Conservation (phyloP, 2,329 filamentous ascomycete species). For the Penicillium capsulatum region DNA sequence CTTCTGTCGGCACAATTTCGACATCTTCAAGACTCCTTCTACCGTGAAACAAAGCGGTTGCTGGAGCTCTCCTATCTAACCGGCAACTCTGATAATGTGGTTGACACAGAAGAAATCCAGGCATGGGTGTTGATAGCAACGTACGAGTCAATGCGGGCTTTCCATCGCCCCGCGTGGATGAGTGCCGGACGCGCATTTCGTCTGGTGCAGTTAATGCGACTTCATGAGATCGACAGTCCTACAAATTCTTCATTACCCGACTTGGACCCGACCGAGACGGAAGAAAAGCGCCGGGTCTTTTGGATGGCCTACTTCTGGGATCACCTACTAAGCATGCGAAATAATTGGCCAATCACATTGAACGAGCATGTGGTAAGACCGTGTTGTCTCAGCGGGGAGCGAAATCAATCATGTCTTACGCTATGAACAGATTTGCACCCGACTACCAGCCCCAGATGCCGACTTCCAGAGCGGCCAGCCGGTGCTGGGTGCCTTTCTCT, state of each 20-base stretch:
- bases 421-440: slow-evolving; percentile 35
- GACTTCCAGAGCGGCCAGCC: slow-evolving; percentile 29
- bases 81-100: background rate
- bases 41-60: slow-evolving; percentile 12
- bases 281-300: slow-evolving; percentile 34
- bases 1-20: slow-evolving; percentile 13
- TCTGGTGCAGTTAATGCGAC: slow-evolving; percentile 31
- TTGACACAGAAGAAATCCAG: slow-evolving; percentile 1
- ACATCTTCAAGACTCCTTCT: slow-evolving; percentile 8
- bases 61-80: slow-evolving; percentile 5
- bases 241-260: background rate
- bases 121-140: slow-evolving; percentile 16
- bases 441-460: slow-evolving; percentile 31
- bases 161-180: slow-evolving; percentile 32
- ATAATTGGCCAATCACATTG: slow-evolving; percentile 30
- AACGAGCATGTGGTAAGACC: slow-evolving; percentile 28
- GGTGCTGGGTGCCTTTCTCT: slow-evolving; percentile 23
- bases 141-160: slow-evolving; percentile 19
- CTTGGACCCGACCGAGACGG: slow-evolving; percentile 23
- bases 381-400: no score
- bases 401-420: no score
- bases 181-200: slow-evolving; percentile 35
- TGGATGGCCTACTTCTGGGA: slow-evolving; percentile 41
- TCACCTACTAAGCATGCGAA: slow-evolving; percentile 30
- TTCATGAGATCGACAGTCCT: slow-evolving; percentile 30